Conservation (phyloP, 371 early-diverging fungal genomes). For the Homolaphlyctis polyrhiza region DNA sequence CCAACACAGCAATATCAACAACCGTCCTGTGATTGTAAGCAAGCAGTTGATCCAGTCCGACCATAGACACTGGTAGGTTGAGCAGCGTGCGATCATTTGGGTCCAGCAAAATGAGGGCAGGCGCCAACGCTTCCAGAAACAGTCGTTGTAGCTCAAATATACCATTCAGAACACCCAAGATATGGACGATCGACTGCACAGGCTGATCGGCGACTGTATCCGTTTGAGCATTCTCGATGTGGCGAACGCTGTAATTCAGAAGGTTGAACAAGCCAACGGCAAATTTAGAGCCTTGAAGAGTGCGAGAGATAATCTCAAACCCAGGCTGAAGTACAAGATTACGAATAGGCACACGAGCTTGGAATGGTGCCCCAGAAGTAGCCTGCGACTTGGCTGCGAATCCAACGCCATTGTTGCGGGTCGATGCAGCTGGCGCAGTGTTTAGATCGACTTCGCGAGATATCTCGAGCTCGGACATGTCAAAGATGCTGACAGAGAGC, state of each 20-base stretch:
- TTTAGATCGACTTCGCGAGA: conserved; percentile 2
- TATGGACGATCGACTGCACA: conserved; percentile 36
- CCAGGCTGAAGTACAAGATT: conserved; percentile 64
- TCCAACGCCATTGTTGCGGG: neutral
- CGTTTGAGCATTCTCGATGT: conserved; percentile 55
- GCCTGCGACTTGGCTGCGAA: neutral
- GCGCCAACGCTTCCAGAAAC: conserved; percentile 65
- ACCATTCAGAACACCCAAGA: conserved; percentile 57
- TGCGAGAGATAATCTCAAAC: conserved; percentile 69
- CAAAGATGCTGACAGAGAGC: conserved; percentile 70
- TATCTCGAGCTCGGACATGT: conserved; percentile 43
- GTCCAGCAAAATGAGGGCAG: conserved; percentile 30
- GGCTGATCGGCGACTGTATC: conserved; percentile 23
- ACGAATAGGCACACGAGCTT: neutral
- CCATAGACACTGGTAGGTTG: conserved; percentile 32
- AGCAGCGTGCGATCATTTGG: neutral
- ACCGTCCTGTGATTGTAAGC: conserved; percentile 61
- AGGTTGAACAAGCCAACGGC: conserved; percentile 62
- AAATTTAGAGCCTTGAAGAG: conserved; percentile 73
- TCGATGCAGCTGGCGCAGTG: conserved; percentile 3
- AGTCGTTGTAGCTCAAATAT: conserved; percentile 61
- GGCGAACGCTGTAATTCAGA: conserved; percentile 16
- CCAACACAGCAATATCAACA: conserved; percentile 62
- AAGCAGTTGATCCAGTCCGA: conserved; percentile 73
- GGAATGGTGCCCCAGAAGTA: neutral